Evolutionary conservation across 2,329 filamentous ascomycete species (phyloP), one percentile per base, ranked within the genome.

Genomic region (Hansfordia pulvinata): DNA sequence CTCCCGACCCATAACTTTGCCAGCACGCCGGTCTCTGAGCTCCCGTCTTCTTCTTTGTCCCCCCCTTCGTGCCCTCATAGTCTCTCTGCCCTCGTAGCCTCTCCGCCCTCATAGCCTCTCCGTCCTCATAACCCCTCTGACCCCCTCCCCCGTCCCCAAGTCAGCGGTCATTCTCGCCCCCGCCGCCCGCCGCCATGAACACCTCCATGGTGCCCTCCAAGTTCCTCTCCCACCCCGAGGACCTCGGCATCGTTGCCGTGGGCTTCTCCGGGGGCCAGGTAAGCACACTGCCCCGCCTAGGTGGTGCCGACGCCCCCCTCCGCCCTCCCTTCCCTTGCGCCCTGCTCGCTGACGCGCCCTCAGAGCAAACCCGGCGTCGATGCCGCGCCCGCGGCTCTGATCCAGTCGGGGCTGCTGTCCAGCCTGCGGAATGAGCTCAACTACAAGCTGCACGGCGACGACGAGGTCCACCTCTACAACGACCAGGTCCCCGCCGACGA

Each of bases 221-320:
- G 47, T 96, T 94, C 60, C 77, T 96, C 41, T 64, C 76, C 36
- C 66, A 76, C 47, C 70, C 75, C 17, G 67, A 81, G 46, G 76
- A 96, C 46, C 66, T 98, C 37, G 90, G 88, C 35, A 70, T 98
- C 30, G 84, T 96, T 19, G 85, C 88, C 26, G 90, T 96, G 19
- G 88, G 88, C 35, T 98, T 96, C 63, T 93, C 85, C 28, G 88
- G 88, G 39, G 90, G 90, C 30, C 90, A 94, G 73, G 85, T 90
- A 73, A 42, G 64, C 44, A 27, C 27, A 15, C 15, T 15, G 11
- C 25, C 20, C 25, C 25, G 20, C 26, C 16, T 18, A 10, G 23
- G 9, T 8, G 10, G 5, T 21, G 16, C n/a, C 12, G 14, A 6
- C 18, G 25, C 16, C 17, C 11, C 29, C 23, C n/a, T 16, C 32